Base-by-base conservation (phyloP, 768 basidiomycete species). In the Paxillus rubicundulus region DNA sequence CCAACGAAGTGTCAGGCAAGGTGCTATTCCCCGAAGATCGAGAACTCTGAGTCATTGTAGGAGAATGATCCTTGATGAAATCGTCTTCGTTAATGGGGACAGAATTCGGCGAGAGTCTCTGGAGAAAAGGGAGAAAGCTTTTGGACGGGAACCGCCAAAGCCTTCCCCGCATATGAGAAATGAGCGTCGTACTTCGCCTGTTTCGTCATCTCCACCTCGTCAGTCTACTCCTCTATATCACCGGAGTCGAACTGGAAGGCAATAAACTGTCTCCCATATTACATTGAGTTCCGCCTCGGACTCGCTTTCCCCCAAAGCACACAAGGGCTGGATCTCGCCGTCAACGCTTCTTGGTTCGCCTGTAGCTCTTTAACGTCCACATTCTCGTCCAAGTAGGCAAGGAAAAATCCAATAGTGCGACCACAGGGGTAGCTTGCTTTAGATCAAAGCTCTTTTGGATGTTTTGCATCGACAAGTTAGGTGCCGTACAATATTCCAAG, bases 191-290 rank as follows among this genome's bases (percentile, higher is more conserved):
- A 56, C 52, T 28, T 43, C 5, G 42, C 49, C 30, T 61, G 52
- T 18, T 50, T 51, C 43, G 40, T 32, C 28, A 6, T 51, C 47
- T 60, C 59, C 33, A 57, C 36, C 18, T 60, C 49, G 16, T 57
- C 55, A 6, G 49, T 43, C 58, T 58, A 60, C 18, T 57, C 59
- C 9, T 53, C 43, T n/a, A 57, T 20, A 30, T 51, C 47, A n/a
- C 45, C 33, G 40, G 54, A 56, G 37, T 50, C 28, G 32, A 60
- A 41, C 5, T 50, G 40, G 39, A 61, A 61, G 4, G 24, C 33
- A 1, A 46, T 46, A 46, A 57, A 50, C 27, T 61, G 54, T 30
- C 37, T 44, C 45, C 12, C 45, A 28, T 18, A 56, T 49, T 20
- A 45, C 54, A 12, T 61, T 45, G 38, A 47, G 60, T 33, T 47